Conservation (phyloP, 1,139 yeast species). For the Yamadazyma diospyri region DNA sequence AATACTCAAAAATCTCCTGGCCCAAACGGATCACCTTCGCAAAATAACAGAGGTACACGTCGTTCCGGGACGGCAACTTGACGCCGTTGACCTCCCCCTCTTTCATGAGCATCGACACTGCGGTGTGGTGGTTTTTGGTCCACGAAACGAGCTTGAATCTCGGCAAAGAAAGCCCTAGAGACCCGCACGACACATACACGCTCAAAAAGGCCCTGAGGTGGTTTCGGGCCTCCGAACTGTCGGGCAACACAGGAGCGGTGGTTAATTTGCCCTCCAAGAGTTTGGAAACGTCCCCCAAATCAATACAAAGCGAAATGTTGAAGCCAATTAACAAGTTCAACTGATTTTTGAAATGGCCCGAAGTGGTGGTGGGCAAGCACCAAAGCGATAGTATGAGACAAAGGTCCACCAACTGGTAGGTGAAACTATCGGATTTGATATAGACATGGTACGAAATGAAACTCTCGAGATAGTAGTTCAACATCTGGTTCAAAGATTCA, state of each 20-base stretch:
- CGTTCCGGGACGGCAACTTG: slow-evolving; percentile 21
- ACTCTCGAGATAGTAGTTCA: slow-evolving; percentile 44
- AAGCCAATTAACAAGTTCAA: slow-evolving; percentile 44
- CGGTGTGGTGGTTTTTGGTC: slow-evolving; percentile 42
- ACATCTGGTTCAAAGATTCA: slow-evolving; percentile 33
- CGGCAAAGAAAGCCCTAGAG: slow-evolving; percentile 47
- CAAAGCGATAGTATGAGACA: slow-evolving; percentile 47
- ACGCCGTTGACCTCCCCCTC: slow-evolving; percentile 23
- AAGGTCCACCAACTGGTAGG: slow-evolving; percentile 38
- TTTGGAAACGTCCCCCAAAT: slow-evolving; percentile 37
- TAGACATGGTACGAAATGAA: slow-evolving; percentile 42
- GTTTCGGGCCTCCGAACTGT: slow-evolving; percentile 33
- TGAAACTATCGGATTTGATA: slow-evolving; percentile 40
- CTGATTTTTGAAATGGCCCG: slow-evolving; percentile 52
- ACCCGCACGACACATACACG: slow-evolving; percentile 49
- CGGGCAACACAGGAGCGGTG: slow-evolving; percentile 18
- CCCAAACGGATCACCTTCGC: slow-evolving; percentile 39
- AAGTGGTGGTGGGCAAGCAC: slow-evolving; percentile 47
- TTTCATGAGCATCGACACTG: slow-evolving; percentile 26
- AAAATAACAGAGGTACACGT: slow-evolving; percentile 36
- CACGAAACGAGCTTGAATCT: slow-evolving; percentile 47
- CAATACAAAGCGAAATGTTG: slow-evolving; percentile 46
- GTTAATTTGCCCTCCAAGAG: slow-evolving; percentile 13
- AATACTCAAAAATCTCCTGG: slow-evolving; percentile 40
- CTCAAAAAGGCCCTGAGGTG: slow-evolving; percentile 41